A percentile compares a stretch with the other conserved stretches of the same genome.
Conservation (phyloP, 2,329 filamentous ascomycete species). For the Apiospora arundinis region DNA sequence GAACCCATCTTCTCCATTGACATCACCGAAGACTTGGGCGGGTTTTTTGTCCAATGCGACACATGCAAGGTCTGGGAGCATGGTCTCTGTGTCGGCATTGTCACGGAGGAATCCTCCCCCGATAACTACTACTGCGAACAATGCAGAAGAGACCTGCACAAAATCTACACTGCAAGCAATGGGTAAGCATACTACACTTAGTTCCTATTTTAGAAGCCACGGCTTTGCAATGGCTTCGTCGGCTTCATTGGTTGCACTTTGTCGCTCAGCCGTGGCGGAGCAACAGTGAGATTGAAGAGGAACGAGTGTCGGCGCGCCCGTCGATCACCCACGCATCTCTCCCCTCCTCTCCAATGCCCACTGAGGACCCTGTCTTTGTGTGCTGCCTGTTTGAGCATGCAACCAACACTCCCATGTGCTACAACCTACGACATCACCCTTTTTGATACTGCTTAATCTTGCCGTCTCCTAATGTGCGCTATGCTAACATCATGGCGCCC, state of each 20-base stretch:
- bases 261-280: conserved; percentile 24
- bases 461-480: conserved; percentile 19
- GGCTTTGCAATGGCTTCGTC: conserved; percentile 1
- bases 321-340: conserved; percentile 12
- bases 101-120: conserved; percentile 89
- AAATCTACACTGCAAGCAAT: conserved; percentile 78
- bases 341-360: conserved; percentile 11
- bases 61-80: conserved; percentile 99
- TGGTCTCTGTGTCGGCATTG: conserved; percentile 95
- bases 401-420: conserved; percentile 3
- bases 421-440: not conserved
- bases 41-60: conserved; percentile 98
- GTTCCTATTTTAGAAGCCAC: conserved; percentile 6
- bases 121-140: conserved; percentile 96
- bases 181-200: conserved; percentile 68
- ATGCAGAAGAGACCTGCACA: conserved; percentile 91
- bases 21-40: conserved; percentile 84
- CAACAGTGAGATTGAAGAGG: conserved; percentile 18
- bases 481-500: conserved; percentile 46
- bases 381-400: conserved; percentile 4
- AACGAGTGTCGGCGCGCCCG: conserved; percentile 18
- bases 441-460: not conserved
- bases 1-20: conserved; percentile 65
- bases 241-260: conserved; percentile 24
- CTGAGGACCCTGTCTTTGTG: conserved; percentile 11